A percentile compares a stretch with the other conserved stretches of the same genome.
Evolutionary conservation across 768 basidiomycete species (phyloP).

Genomic region (Lactarius indigo): DNA sequence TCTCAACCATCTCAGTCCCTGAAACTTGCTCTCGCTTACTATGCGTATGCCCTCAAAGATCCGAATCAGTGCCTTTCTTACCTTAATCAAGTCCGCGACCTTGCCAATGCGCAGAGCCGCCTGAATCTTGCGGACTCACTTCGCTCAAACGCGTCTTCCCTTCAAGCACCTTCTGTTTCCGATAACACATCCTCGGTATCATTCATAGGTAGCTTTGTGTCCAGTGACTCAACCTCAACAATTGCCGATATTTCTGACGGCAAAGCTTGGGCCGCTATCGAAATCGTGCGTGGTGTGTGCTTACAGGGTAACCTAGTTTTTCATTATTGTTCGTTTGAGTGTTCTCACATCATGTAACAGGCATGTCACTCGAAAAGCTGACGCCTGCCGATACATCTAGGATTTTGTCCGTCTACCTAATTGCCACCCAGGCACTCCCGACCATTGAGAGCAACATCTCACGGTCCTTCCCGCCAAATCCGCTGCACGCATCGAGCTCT

Average conservation of each 20-base stretch:
- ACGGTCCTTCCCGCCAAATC: conserved; percentile 30
- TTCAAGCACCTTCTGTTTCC: conserved; percentile 37
- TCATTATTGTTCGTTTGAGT: background rate
- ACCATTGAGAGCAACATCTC: conserved; percentile 46
- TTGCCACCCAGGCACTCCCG: conserved; percentile 53
- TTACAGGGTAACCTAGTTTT: conserved; percentile 56
- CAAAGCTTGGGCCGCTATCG: conserved; percentile 66
- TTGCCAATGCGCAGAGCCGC: conserved; percentile 52
- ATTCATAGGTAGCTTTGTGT: conserved; percentile 47
- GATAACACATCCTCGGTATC: conserved; percentile 41
- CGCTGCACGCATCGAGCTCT: conserved; percentile 30
- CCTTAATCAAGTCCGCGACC: conserved; percentile 51
- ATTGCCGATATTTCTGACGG: conserved; percentile 62
- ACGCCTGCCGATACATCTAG: conserved; percentile 43
- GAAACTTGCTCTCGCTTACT: conserved; percentile 68
- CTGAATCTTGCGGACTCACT: conserved; percentile 45
- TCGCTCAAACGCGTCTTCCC: conserved; percentile 38
- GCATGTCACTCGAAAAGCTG: conserved; percentile 71
- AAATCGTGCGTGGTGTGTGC: conserved; percentile 72
- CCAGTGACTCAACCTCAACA: conserved; percentile 39
- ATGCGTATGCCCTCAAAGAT: conserved; percentile 70
- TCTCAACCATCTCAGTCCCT: conserved; percentile 48
- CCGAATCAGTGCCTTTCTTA: conserved; percentile 61
- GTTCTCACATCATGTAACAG: conserved; percentile 37
- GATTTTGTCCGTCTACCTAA: conserved; percentile 56